A percentile compares a stretch with the other conserved stretches of the same genome.
phyloP scores from a whole-genome alignment of 2,329 filamentous ascomycete genomes.

The Paraphoma chrysanthemicola region DNA sequence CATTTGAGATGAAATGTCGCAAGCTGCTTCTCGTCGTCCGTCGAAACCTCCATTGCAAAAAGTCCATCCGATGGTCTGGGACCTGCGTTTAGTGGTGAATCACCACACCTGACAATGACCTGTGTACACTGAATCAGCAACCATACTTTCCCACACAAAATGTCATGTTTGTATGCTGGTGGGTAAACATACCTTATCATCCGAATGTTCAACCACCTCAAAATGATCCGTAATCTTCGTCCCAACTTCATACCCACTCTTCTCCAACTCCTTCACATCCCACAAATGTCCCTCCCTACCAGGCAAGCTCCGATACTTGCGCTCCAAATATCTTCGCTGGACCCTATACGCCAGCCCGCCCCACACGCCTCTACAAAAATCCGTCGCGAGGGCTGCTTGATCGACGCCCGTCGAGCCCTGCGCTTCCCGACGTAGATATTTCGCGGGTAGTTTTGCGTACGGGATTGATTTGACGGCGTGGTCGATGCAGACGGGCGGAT shows the following conservation, averaged over 20 bases:
- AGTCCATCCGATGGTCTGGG: conserved; percentile 44
- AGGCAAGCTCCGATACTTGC: conserved; percentile 40
- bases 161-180: too few species aligned
- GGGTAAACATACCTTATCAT: conserved; percentile 40
- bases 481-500: conserved; percentile 46
- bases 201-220: conserved; percentile 47
- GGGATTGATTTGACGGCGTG: conserved; percentile 46
- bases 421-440: conserved; percentile 18
- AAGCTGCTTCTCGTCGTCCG: conserved; percentile 42
- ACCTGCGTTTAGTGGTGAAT: conserved; percentile 40
- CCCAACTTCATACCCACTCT: conserved; percentile 43
- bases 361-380: conserved; percentile 49
- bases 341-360: conserved; percentile 44
- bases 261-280: conserved; percentile 43
- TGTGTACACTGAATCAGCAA: conserved; percentile 8
- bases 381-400: conserved; percentile 38
- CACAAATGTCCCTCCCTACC: conserved; percentile 43
- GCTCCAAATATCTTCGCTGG: conserved; percentile 45
- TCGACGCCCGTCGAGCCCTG: conserved; percentile 25
- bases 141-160: too few species aligned
- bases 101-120: conserved; percentile 49
- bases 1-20: conserved; percentile 51
- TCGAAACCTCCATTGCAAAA: conserved; percentile 49
- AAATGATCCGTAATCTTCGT: conserved; percentile 50
- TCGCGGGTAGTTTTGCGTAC: conserved; percentile 37